Conservation (phyloP, 495 filamentous ascomycete genomes). For the Clavariopsis aquatica region DNA sequence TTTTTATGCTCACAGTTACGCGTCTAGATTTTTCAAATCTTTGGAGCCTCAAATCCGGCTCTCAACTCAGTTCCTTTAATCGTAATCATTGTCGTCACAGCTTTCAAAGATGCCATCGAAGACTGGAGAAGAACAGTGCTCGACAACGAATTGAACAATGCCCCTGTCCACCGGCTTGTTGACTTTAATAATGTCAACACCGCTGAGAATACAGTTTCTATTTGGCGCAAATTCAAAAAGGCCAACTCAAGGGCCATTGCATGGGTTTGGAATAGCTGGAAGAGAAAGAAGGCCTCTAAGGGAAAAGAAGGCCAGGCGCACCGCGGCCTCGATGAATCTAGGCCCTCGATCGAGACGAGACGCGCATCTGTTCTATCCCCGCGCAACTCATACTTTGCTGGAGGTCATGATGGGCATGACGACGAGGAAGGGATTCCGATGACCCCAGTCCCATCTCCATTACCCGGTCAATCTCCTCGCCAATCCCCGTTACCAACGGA, state of each 20-base stretch:
- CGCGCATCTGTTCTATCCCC: conserved; percentile 63
- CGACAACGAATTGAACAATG: conserved; percentile 95
- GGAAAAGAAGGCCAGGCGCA: conserved; percentile 48
- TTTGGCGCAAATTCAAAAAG: conserved; percentile 93
- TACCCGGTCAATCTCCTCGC: conserved; percentile 53
- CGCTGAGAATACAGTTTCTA: conserved; percentile 76
- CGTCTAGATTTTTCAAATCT: conserved; percentile 90
- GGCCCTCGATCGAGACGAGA: conserved; percentile 67
- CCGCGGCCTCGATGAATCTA: conserved; percentile 50
- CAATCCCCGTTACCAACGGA: conserved; percentile 24
- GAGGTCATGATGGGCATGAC: conserved; percentile 44
- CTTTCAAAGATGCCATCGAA: conserved; percentile 95
- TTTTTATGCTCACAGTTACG: conserved; percentile 14
- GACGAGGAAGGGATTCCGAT: conserved; percentile 72
- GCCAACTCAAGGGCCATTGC: conserved; percentile 68
- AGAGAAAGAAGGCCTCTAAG: conserved; percentile 48
- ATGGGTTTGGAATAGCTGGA: conserved; percentile 58
- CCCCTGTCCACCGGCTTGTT: conserved; percentile 83
- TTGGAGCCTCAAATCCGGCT: conserved; percentile 87
- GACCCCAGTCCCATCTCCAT: conserved; percentile 88
- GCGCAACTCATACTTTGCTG: conserved; percentile 61
- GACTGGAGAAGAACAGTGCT: conserved; percentile 91
- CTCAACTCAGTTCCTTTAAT: conserved; percentile 90
- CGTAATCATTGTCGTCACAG: conserved; percentile 88
- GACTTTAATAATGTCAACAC: conserved; percentile 95